phyloP scores from a whole-genome alignment of 1,284 basidiomycete genomes.

The Microbotryum intermedium region DNA sequence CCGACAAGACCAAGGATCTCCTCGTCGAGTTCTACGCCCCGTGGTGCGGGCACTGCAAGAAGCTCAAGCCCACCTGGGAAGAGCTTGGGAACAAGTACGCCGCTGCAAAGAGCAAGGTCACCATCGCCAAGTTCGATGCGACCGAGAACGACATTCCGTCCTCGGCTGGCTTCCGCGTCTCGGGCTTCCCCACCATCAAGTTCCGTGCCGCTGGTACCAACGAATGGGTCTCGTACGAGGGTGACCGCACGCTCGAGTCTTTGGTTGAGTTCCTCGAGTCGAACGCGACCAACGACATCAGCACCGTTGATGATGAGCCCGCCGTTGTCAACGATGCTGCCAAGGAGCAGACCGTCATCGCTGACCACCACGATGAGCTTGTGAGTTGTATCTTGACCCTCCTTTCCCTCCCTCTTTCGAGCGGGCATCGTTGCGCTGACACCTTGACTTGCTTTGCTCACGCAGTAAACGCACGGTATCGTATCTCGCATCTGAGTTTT shows the following conservation, averaged over 20 bases:
- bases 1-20: constrained; percentile 74
- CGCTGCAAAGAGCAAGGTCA: constrained; percentile 62
- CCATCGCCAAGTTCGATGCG: constrained; percentile 93
- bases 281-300: constrained; percentile 56
- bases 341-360: too few species aligned
- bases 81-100: constrained; percentile 78
- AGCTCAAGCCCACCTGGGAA: constrained; percentile 91
- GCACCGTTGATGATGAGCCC: constrained; percentile 20
- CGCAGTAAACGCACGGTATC: too few species aligned
- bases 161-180: constrained; percentile 71
- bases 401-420: too few species aligned
- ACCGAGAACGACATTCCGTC: constrained; percentile 93
- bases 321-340: background rate
- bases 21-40: constrained; percentile 96
- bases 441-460: too few species aligned
- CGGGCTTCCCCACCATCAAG: constrained; percentile 64
- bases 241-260: constrained; percentile 79
- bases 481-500: too few species aligned
- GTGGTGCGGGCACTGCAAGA: constrained; percentile 82
- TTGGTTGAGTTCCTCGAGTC: constrained; percentile 75
- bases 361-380: too few species aligned
- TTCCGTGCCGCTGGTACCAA: constrained; percentile 83
- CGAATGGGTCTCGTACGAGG: constrained; percentile 86
- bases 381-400: too few species aligned
- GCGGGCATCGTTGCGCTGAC: too few species aligned